Evolutionary conservation across 148 eudicot species (phyloP), one percentile per base, ranked within the genome.

Genomic region (Vaccinium myrtillus): DNA sequence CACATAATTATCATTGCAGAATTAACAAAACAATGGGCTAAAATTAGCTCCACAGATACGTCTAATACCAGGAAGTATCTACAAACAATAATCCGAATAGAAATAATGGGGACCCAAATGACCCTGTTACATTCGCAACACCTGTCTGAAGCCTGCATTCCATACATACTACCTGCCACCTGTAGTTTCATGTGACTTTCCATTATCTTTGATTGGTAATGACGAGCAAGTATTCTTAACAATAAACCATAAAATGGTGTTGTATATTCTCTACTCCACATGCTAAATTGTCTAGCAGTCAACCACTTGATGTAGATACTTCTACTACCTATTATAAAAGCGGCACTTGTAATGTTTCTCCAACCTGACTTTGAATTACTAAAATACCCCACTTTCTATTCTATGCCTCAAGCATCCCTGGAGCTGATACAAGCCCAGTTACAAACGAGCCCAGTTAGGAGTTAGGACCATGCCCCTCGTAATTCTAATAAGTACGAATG

Each of bases 71-170:
- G n/a, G 49, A 36, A 73, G n/a, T 18, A 39, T 36, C 23, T 16
- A 36, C n/a, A 48, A 39, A 18, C n/a, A 6, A 32, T 36, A 73
- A 36, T 73, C 50, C 50, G 5, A 32, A 36, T 32, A 71, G 21
- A 19, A 71, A 11, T 71, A 32, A 30, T 14, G 21, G 2, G 48
- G 21, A 71, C 19, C 76, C 48, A 71, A 71, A 71, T 14, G 76
- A 71, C 76, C 49, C n/a, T 14, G 32, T 0, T 32, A 32, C 21
- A 71, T 11, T 32, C 9, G 49, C 21, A 32, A 30, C 48, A 15
- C 48, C 21, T 71, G 76, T 32, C 48, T 32, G 19, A 32, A 71
- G 76, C 48, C 76, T 71, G 76, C 43, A 71, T 71, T 71, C 75
- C 75, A 25, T 27, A 69, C 39, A 13, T 11, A 71, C 49, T n/a